Evolutionary conservation across 495 filamentous ascomycete species (phyloP), one percentile per base, ranked within the genome.

Genomic region (Gamarada debralockiae): DNA sequence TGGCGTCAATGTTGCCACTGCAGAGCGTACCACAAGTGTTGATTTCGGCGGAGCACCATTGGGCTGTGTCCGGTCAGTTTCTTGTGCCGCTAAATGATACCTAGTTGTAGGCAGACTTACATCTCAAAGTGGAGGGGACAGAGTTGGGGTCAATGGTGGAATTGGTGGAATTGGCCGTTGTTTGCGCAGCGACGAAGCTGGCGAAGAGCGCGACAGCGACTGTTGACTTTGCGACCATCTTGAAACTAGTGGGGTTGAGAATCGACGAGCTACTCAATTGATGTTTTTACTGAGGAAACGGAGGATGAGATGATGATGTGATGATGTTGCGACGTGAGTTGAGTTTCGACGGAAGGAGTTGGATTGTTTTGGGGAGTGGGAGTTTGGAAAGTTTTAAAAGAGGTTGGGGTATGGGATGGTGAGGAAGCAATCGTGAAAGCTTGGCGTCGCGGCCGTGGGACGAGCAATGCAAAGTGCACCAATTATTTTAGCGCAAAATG

Each of bases 21-120:
- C 70, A 72, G 44, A 72, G 39, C 17, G 64, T 67, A 17, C 43
- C 46, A 58, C 70, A 72, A 36, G 59, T 66, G 29, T 66, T 61
- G 29, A 48, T 38, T 48, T 72, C 51, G 44, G 53, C 64, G 31
- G 47, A 18, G 44, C 70, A 72, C 70, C 70, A 72, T 43, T 58
- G 39, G 24, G 65, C 70, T 72, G 48, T 18, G 17, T 17, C n/a
- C 40, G 29, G 46, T 43, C 40, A 29, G 27, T 29, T 29, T 29
- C 27, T 29, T 22, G 15, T 21, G n/a, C 20, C 17, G 21, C 6
- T n/a, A 34, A 34, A 34, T 34, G 31, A n/a, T n/a, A 34, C 8
- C 31, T 15, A 20, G 37, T 7, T 6, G 6, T n/a, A 15, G 14
- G 20, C 21, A 43, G 42, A 55, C 62, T 20, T 52, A 67, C 64